Percentiles rank a stretch among this genome's conserved stretches.
Conservation (phyloP, 345 rosid genomes). For the Rhodomyrtus tomentosa region DNA sequence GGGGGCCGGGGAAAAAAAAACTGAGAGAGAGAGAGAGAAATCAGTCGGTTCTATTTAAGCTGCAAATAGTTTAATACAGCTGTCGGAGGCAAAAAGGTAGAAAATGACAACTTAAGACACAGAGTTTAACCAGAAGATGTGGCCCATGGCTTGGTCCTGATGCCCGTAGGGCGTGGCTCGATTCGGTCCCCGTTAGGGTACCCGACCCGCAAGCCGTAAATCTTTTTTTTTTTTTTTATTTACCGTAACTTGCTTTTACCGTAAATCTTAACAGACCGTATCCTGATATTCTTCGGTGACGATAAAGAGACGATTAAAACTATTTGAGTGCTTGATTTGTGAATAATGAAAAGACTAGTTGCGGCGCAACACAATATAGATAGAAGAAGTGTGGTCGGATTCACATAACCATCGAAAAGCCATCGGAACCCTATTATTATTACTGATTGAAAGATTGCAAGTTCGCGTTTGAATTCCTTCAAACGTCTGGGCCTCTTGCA, state of each 20-base stretch:
- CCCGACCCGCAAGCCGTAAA: not conserved
- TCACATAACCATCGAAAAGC: not conserved
- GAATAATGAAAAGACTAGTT: not conserved
- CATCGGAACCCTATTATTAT: not conserved
- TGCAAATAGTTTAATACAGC: not conserved
- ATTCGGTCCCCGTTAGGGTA: not conserved
- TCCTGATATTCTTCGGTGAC: too few relatives aligned
- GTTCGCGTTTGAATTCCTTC: too few relatives aligned
- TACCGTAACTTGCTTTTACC: too few relatives aligned
- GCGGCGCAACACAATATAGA: not conserved
- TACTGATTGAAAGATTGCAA: not conserved
- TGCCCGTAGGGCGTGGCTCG: not conserved
- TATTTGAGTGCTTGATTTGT: not conserved
- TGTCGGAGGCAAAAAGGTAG: not conserved
- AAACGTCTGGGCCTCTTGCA: not conserved
- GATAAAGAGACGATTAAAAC: too few relatives aligned
- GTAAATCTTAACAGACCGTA: too few relatives aligned
- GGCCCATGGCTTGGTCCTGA: not conserved
- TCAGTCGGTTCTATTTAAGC: not conserved
- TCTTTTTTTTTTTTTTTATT: not conserved
- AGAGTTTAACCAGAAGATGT: not conserved
- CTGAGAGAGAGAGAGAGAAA: not conserved
- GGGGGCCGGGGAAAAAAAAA: not conserved
- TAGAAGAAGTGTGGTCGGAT: not conserved
- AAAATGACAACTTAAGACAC: not conserved